phyloP scores from a whole-genome alignment of 129 eudicot species.

The Daucus carota region DH1_v3.0 NC_030382.2:39077001-39077500 shows the following conservation, averaged over 20 bases:
- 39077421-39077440: slow-evolving; percentile 23
- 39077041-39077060: not conserved
- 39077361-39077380: slow-evolving; percentile 34
- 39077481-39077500: slow-evolving; percentile 33
- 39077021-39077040: not conserved
- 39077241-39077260: slow-evolving; percentile 44
- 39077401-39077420: slow-evolving; percentile 29
- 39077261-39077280: slow-evolving; percentile 36
- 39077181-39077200: slow-evolving; percentile 54
- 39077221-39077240: slow-evolving; percentile 63
- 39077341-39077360: slow-evolving; percentile 44
- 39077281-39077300: slow-evolving; percentile 15
- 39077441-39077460: slow-evolving; percentile 32
- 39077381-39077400: slow-evolving; percentile 38
- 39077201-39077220: slow-evolving; percentile 68
- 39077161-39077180: slow-evolving; percentile 61
- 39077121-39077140: slow-evolving; percentile 76
- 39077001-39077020: not conserved
- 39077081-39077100: not conserved
- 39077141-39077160: slow-evolving; percentile 80
- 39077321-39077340: slow-evolving; percentile 30
- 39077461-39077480: slow-evolving; percentile 35
- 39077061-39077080: not conserved
- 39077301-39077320: slow-evolving; percentile 25
- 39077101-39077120: slow-evolving; percentile 45